Evolutionary conservation across 2,329 filamentous ascomycete species (phyloP), one percentile per base, ranked within the genome.

Genomic region (Thielaviopsis punctulata): DNA sequence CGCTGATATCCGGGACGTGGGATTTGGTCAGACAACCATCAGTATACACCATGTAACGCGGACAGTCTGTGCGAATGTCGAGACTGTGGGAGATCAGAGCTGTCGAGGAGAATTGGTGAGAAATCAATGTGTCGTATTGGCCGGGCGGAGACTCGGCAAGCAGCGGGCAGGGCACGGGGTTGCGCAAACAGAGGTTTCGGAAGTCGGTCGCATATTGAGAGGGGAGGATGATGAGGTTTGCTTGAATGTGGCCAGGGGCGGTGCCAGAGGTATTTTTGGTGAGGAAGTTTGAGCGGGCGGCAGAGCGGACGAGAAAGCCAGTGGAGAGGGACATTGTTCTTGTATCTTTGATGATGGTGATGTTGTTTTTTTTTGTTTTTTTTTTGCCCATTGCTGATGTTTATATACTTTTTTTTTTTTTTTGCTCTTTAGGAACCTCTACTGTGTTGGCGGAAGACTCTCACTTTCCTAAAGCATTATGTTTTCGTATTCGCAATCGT

Each of bases 161-260:
- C 0, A 82, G 64, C 1, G 78, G 78, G 58, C 78, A 82, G 0
- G 78, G 72, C 0, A 81, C 77, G 2, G 78, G 75, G 57, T 82
- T 82, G 48, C 77, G 70, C 1, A 68, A 66, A 61, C 78, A 82
- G 22, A 82, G 71, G 18, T 69, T 61, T 12, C 72, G 69, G 61
- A 81, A 82, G 60, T 80, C 74, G 18, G 64, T 49, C 12, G 78
- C 77, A 60, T 79, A 76, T 27, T 65, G 62, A 1, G 70, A 72
- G 0, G 77, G 77, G 1, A 82, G 66, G 10, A 81, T 67, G 39
- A 82, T 69, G 36, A 82, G 66, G 58, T 82, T 82, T 39, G 77
- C 77, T 66, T 82, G 78, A 13, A 82, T 64, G 58, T 73, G 70
- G 12, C 67, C 68, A 0, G 73, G 72, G 2, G 77, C 73, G 1